Evolutionary conservation across 2,329 filamentous ascomycete genomes (phyloP), one percentile per base, ranked within the genome.

Genomic region (Chrysoporthe puriensis): DNA sequence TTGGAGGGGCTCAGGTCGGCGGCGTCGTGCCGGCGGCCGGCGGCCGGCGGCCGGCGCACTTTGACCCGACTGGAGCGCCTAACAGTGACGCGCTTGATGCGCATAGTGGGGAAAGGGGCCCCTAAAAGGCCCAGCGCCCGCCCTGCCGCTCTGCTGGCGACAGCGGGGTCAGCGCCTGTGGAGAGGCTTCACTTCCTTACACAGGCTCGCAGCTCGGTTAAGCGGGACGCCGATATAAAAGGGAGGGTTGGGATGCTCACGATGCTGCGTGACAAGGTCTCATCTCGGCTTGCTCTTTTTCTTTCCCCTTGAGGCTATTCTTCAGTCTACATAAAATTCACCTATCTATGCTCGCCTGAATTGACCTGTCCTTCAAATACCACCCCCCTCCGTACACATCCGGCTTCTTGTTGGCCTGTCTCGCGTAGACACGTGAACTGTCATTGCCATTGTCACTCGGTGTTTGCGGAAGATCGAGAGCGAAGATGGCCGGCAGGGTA

Each of bases 51-150:
- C 52, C 57, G 67, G 69, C 42, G 61, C 32, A 62, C 59, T 64
- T 64, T 69, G n/a, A 69, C 63, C 66, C 66, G 69, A 69, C 69
- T 70, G 67, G 69, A 48, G 69, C 69, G 69, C 69, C 62, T 70
- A 59, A 63, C 42, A 4, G 42, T 44, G 59, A 14, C 26, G 13
- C 14, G 43, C 5, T 67, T 32, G 1, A 44, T 21, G n/a, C 11
- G 18, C 16, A 32, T 36, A 64, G 42, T 54, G 60, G 59, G 48
- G 59, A 21, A 18, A 32, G n/a, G 54, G 26, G 26, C 26, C n/a
- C 52, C 65, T 34, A 5, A 21, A 40, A 44, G 18, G 50, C 26
- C n/a, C 57, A 59, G 18, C 56, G 21, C 34, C 34, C 16, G 16
- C 9, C 26, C 56, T 32, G 16, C 42, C 16, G 16, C 9, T 7